Conservation (phyloP, 2,329 filamentous ascomycete species). For the Colletotrichum acutatum region DNA sequence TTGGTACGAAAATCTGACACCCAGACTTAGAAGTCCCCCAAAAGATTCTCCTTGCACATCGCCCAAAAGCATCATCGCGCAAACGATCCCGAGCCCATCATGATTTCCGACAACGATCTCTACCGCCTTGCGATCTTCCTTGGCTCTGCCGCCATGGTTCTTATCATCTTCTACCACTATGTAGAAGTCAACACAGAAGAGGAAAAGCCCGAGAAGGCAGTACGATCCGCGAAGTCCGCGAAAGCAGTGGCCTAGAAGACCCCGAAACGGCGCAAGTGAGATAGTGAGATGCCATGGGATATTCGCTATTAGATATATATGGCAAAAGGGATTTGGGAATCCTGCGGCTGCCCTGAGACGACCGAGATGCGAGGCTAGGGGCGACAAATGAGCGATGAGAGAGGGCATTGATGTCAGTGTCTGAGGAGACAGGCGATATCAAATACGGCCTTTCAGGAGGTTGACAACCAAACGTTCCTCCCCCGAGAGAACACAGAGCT, state of each 20-base stretch:
- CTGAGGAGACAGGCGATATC: background rate
- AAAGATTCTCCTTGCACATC: conserved; percentile 32
- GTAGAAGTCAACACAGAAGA: conserved; percentile 83
- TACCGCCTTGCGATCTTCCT: conserved; percentile 95
- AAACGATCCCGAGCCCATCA: conserved; percentile 58
- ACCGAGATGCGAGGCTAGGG: background rate
- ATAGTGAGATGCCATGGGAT: background rate
- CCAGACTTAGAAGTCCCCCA: background rate
- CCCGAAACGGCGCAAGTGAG: background rate
- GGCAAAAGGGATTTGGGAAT: background rate
- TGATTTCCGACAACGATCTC: conserved; percentile 95
- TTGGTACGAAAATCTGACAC: background rate
- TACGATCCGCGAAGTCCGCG: conserved; percentile 22
- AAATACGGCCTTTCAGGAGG: background rate
- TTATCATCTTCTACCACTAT: conserved; percentile 96
- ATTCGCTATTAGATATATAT: background rate
- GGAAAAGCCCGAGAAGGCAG: conserved; percentile 33
- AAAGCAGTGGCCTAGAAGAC: conserved; percentile 22
- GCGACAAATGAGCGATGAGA: background rate
- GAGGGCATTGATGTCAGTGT: background rate
- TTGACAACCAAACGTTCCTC: background rate
- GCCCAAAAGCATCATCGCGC: conserved; percentile 32
- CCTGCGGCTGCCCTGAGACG: background rate
- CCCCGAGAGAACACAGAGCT: background rate
- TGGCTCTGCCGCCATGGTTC: conserved; percentile 86